Conservation (phyloP, 768 basidiomycete species). For the Lactifluus hygrophoroides region DNA sequence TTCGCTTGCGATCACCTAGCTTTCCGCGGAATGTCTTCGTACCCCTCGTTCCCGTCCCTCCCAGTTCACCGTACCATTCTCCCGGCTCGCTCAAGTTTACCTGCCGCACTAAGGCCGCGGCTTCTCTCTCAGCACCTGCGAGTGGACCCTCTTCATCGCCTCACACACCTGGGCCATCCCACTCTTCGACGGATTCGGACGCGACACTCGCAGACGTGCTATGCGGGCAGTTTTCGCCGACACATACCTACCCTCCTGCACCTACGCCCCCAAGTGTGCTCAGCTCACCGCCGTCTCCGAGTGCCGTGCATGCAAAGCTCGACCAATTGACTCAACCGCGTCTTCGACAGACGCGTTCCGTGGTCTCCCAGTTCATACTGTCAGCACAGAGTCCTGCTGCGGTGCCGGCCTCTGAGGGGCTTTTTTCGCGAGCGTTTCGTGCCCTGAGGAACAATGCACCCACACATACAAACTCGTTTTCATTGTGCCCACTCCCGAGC, state of each 20-base stretch:
- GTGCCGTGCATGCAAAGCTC: conserved; percentile 26
- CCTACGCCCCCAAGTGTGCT: conserved; percentile 25
- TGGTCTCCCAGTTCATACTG: conserved; percentile 27
- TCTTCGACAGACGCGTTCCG: not conserved
- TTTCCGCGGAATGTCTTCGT: conserved; percentile 48
- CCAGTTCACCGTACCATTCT: conserved; percentile 26
- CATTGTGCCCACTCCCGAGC: conserved; percentile 16
- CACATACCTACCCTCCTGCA: conserved; percentile 33
- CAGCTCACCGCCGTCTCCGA: conserved; percentile 26
- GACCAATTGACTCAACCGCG: conserved; percentile 20
- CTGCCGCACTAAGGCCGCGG: conserved; percentile 27
- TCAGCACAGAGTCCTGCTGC: conserved; percentile 26
- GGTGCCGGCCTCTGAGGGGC: conserved; percentile 16
- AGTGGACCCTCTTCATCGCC: not conserved
- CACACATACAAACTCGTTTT: conserved; percentile 16
- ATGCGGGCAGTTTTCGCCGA: conserved; percentile 16
- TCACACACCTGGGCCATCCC: conserved; percentile 5
- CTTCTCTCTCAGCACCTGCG: not conserved
- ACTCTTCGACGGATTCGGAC: conserved; percentile 25
- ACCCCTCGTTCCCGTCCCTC: conserved; percentile 28
- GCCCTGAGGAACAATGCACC: conserved; percentile 19
- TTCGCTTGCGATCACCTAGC: conserved; percentile 60
- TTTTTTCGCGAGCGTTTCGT: conserved; percentile 26
- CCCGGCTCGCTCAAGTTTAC: conserved; percentile 30
- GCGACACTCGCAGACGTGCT: conserved; percentile 24